A percentile compares a stretch with the other conserved stretches of the same genome.
phyloP scores from a whole-genome alignment of 768 basidiomycete species.

The Lactarius deliciosus region DNA sequence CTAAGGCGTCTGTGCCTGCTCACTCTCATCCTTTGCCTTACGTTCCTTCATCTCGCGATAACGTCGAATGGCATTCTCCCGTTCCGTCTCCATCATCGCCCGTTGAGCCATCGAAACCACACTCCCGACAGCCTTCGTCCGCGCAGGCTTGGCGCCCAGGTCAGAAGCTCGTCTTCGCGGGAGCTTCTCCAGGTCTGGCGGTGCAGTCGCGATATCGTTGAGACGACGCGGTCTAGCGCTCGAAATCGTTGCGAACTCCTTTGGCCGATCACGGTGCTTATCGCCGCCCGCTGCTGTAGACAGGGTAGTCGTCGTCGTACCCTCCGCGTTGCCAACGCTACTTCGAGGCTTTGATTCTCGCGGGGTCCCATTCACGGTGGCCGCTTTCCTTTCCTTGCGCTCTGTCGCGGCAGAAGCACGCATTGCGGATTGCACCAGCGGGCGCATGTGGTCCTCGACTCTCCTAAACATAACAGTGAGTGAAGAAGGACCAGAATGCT shows the following conservation, averaged over 20 bases:
- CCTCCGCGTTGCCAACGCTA: not conserved
- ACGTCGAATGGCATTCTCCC: slow-evolving; percentile 63
- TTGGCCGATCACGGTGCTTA: slow-evolving; percentile 30
- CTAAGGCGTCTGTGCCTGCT: not conserved
- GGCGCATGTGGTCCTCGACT: slow-evolving; percentile 58
- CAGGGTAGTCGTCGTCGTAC: not conserved
- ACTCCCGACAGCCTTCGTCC: slow-evolving; percentile 33
- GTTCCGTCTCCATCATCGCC: slow-evolving; percentile 72
- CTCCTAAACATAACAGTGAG: too few species aligned
- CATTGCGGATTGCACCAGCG: slow-evolving; percentile 59
- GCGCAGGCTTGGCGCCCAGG: not conserved
- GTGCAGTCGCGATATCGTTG: slow-evolving; percentile 69
- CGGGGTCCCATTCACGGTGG: slow-evolving; percentile 29
- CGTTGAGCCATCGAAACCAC: slow-evolving; percentile 75
- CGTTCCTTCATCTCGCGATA: slow-evolving; percentile 68
- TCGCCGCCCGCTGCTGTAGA: not conserved
- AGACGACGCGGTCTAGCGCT: slow-evolving; percentile 62
- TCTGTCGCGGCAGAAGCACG: slow-evolving; percentile 52
- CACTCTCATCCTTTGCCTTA: slow-evolving; percentile 36
- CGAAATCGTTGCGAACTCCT: slow-evolving; percentile 51
- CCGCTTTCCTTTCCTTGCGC: slow-evolving; percentile 46
- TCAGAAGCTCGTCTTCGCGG: slow-evolving; percentile 45
- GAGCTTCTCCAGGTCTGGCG: slow-evolving; percentile 58
- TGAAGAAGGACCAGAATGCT: too few species aligned
- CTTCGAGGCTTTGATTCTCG: slow-evolving; percentile 17